A percentile compares a stretch with the other conserved stretches of the same genome.
phyloP scores from a whole-genome alignment of 2,329 filamentous ascomycete species.

The Kalmusia sp. region DNA sequence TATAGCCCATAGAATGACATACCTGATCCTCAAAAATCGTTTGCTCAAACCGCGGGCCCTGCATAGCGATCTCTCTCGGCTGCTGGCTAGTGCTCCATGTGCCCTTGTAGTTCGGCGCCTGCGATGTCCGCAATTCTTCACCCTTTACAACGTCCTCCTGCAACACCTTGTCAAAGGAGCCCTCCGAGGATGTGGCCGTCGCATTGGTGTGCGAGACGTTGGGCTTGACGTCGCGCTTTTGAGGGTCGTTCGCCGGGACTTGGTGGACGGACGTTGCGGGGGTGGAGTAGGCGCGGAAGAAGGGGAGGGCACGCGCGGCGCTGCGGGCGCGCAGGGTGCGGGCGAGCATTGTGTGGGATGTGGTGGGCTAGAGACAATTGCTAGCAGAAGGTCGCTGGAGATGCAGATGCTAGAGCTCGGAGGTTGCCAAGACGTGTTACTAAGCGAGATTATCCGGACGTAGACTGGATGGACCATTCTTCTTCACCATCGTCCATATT shows the following conservation, averaged over 20 bases:
- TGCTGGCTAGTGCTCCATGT: conserved; percentile 89
- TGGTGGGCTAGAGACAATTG: conserved; percentile 11
- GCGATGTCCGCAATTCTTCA: conserved; percentile 66
- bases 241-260: conserved; percentile 71
- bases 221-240: conserved; percentile 52
- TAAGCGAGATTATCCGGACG: conserved; percentile 10
- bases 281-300: conserved; percentile 35
- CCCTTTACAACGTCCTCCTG: conserved; percentile 62
- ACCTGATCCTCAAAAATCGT: conserved; percentile 94
- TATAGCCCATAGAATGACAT: no score
- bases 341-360: conserved; percentile 33
- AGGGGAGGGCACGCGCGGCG: conserved; percentile 31
- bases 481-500: no score
- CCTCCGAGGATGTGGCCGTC: conserved; percentile 58
- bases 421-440: conserved; percentile 11
- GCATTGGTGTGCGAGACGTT: conserved; percentile 70
- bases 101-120: conserved; percentile 84
- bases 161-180: conserved; percentile 59
- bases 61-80: conserved; percentile 83
- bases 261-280: conserved; percentile 59
- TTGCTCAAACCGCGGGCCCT: conserved; percentile 94
- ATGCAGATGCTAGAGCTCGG: conserved; percentile 4
- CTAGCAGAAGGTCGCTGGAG: not conserved
- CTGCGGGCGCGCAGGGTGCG: conserved; percentile 36
- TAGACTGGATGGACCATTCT: no score